Conservation (phyloP, 1,284 basidiomycete genomes). For the Spongiforma sp. region DNA sequence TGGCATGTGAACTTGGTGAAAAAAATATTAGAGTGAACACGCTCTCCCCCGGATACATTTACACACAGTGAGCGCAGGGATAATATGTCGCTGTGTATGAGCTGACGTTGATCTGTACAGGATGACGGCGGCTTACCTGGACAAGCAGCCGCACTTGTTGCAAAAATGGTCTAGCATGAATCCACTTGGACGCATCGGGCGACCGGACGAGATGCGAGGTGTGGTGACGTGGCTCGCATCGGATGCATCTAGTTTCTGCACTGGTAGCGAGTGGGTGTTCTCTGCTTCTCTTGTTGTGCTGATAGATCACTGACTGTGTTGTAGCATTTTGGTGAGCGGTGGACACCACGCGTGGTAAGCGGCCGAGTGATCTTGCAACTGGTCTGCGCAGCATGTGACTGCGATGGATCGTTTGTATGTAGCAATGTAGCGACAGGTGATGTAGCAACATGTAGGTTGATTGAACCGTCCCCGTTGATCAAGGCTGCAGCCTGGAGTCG, state of each 20-base stretch:
- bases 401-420: no score
- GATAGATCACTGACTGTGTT: background rate
- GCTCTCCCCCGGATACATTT: slow-evolving; percentile 79
- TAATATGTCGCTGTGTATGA: background rate
- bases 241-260: slow-evolving; percentile 78
- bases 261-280: slow-evolving; percentile 72
- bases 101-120: slow-evolving; percentile 41
- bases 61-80: slow-evolving; percentile 64
- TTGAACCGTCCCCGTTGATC: no score
- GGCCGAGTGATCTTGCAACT: no score
- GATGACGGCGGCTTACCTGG: slow-evolving; percentile 81
- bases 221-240: slow-evolving; percentile 82
- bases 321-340: slow-evolving; percentile 71
- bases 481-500: no score
- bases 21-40: slow-evolving; percentile 77
- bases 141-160: slow-evolving; percentile 69
- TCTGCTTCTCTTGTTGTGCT: background rate
- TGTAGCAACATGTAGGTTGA: no score
- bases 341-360: slow-evolving; percentile 74
- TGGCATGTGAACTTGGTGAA: slow-evolving; percentile 82
- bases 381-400: no score
- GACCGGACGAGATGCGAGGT: slow-evolving; percentile 80
- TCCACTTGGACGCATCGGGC: slow-evolving; percentile 76
- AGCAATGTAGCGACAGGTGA: no score
- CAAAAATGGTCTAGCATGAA: slow-evolving; percentile 78